These are phyloP conservation scores for Picea abies DNA, from an alignment of 83 land plant species.

Conservation along the genomic window DNA sequence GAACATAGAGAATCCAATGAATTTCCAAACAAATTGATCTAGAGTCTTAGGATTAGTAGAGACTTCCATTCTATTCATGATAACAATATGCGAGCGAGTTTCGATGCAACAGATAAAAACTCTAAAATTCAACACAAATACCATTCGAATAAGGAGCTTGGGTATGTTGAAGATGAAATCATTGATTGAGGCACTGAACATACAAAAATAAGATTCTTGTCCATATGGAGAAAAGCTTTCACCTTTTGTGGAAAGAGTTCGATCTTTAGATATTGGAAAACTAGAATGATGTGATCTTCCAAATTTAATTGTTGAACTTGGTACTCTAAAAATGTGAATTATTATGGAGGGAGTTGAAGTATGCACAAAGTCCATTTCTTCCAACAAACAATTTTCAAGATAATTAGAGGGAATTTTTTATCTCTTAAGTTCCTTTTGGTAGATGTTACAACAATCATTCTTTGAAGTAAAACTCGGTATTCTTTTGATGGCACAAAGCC, in stretches of 20 bases:
- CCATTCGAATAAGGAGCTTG: constrained; percentile 1
- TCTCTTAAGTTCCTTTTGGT: too few relatives aligned
- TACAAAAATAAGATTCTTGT: background rate
- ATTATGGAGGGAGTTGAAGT: background rate
- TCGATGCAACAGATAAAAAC: background rate
- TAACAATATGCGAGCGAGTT: background rate
- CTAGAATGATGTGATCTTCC: background rate
- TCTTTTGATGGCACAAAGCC: too few relatives aligned
- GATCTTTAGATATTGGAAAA: background rate
- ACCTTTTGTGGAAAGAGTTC: background rate
- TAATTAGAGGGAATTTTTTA: background rate
- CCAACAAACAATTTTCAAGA: background rate
- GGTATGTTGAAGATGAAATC: background rate
- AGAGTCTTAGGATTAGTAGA: background rate
- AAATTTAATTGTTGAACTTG: background rate
- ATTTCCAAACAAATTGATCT: background rate
- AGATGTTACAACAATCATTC: too few relatives aligned
- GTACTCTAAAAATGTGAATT: background rate
- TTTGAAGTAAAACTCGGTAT: too few relatives aligned
- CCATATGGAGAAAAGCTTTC: background rate
- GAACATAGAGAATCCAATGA: background rate
- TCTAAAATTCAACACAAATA: background rate
- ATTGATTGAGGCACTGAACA: background rate
- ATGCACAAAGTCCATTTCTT: background rate
- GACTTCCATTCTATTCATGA: background rate